A percentile compares a stretch with the other conserved stretches of the same genome.
These are phyloP conservation scores for Bipolaris bicolor DNA, from an alignment of 2,329 filamentous ascomycete species.

Conservation along the genomic window DNA sequence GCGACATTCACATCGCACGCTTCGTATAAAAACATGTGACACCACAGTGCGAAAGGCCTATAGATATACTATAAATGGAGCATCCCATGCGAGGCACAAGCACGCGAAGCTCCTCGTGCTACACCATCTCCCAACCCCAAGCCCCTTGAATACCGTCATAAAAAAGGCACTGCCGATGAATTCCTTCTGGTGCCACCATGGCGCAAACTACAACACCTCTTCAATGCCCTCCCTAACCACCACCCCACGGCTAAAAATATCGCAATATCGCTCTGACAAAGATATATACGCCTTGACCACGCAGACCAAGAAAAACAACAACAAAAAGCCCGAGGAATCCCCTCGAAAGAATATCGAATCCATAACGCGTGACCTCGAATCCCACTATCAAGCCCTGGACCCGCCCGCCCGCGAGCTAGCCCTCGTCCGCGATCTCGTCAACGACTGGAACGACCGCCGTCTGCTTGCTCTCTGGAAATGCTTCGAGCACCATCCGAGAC, in stretches of 20 bases:
- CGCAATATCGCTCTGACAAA: background rate
- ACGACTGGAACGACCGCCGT: slow-evolving; percentile 2
- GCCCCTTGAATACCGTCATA: too few species aligned
- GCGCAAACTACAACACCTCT: background rate
- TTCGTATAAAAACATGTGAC: background rate
- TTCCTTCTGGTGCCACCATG: background rate
- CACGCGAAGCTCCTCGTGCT: background rate
- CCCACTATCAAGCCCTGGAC: background rate
- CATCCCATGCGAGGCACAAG: background rate
- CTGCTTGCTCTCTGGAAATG: background rate
- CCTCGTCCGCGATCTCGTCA: background rate
- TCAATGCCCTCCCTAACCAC: background rate
- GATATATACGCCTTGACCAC: background rate
- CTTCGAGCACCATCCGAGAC: background rate
- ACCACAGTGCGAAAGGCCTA: background rate
- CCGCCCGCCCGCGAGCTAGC: background rate
- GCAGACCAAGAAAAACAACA: too few species aligned
- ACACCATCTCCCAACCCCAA: background rate
- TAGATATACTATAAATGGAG: background rate
- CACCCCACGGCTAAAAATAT: background rate
- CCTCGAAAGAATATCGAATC: background rate
- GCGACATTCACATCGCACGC: background rate
- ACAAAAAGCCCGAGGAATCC: background rate
- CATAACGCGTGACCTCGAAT: background rate
- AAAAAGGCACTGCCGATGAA: background rate